Percentiles rank a stretch among this genome's conserved stretches.
Evolutionary conservation across 805 yeast species (phyloP).

Genomic region (Saccharomycopsis sp.): DNA sequence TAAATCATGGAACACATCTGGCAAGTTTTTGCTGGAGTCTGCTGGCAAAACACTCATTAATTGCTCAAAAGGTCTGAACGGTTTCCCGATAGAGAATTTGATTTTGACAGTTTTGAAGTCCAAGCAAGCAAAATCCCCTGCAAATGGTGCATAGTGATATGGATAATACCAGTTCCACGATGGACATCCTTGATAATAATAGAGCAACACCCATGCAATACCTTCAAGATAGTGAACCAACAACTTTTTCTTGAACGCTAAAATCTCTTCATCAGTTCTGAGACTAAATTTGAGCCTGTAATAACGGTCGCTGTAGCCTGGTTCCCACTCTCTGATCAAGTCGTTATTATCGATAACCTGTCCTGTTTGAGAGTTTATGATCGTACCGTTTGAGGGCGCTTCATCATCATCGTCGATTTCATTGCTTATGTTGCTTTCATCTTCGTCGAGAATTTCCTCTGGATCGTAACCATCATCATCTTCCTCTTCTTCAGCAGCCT

Average conservation of each 20-base stretch:
- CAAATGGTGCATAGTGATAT: conserved; percentile 97
- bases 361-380: conserved; percentile 17
- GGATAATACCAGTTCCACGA: conserved; percentile 99
- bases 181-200: conserved; percentile 96
- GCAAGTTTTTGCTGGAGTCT: conserved; percentile 81
- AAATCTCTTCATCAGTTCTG: conserved; percentile 45
- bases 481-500: conserved; percentile 1
- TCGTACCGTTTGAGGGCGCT: conserved; percentile 10
- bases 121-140: conserved; percentile 68
- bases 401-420: conserved; percentile 23
- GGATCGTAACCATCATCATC: conserved; percentile 5
- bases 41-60: conserved; percentile 94
- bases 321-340: conserved; percentile 67
- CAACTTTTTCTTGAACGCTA: conserved; percentile 48
- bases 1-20: conserved; percentile 70
- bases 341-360: conserved; percentile 30
- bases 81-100: conserved; percentile 59
- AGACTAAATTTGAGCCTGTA: conserved; percentile 69
- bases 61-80: conserved; percentile 89
- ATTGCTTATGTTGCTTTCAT: conserved; percentile 22
- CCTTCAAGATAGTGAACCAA: conserved; percentile 83
- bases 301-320: conserved; percentile 81
- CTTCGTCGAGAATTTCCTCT: conserved; percentile 15
- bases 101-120: conserved; percentile 40
- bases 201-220: conserved; percentile 89